Conservation (phyloP, 2,329 filamentous ascomycete species). For the Dactylellina leptospora region DNA sequence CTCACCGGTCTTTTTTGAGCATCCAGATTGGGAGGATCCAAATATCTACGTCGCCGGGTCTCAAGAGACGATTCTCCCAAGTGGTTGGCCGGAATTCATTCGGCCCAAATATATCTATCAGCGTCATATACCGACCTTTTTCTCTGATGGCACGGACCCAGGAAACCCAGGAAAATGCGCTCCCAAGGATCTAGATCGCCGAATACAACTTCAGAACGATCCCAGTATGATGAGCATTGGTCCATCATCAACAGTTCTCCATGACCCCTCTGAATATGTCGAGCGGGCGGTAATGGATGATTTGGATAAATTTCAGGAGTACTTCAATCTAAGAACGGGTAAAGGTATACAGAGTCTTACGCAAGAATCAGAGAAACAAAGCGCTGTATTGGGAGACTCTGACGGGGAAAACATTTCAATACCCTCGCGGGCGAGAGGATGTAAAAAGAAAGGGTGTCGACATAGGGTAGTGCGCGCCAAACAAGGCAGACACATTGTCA, state of each 20-base stretch:
- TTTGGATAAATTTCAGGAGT: neutral
- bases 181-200: neutral
- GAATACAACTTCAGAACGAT: neutral
- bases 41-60: too few relatives aligned
- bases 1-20: neutral
- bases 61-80: neutral
- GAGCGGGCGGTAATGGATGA: neutral
- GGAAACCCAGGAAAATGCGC: too few relatives aligned
- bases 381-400: neutral
- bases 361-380: neutral
- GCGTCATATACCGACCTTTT: neutral
- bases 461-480: neutral
- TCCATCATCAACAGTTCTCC: neutral
- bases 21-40: too few relatives aligned
- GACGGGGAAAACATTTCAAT: neutral
- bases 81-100: neutral
- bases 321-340: conserved; percentile 5
- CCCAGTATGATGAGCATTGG: neutral
- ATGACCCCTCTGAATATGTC: neutral
- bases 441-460: neutral
- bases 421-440: neutral
- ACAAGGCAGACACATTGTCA: neutral
- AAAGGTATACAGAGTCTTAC: neutral
- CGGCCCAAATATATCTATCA: neutral
- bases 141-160: too few relatives aligned